Evolutionary conservation across 192 early-diverging fungal species (phyloP), one percentile per base, ranked within the genome.

Genomic region (Mortierella claussenii): DNA sequence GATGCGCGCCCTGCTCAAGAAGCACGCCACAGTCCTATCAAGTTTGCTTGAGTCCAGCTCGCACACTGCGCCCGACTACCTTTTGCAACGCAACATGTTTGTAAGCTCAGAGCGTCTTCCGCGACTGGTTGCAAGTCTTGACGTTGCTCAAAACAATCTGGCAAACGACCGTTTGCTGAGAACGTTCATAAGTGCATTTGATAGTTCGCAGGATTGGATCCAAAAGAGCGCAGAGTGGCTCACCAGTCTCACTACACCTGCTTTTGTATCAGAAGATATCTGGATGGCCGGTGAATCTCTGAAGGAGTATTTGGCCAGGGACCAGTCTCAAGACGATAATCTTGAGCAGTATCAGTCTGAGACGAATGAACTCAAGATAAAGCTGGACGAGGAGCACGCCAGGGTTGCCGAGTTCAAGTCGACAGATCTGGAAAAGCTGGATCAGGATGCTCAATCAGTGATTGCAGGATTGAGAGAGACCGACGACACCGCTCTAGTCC

Each of bases 201-300:
- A 44, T 0, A 23, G 61, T 18, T 58, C 64, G 2, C 47, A 66
- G 20, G 58, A 52, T 12, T 43, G 51, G 52, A 50, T 76, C 17
- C 58, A 48, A 12, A 76, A 62, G 45, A 66, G 51, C 20, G 31
- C 58, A 17, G 64, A 76, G 36, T 56, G 51, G 53, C 73, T 76
- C 21, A 36, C 59, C 20, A 55, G 50, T 27, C 57, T 67, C 10
- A 26, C 21, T n/a, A 20, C 40, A 10, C 73, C 73, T 2, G 43
- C 31, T 2, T 76, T 56, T 61, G 73, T 76, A 10, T 57, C 65
- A 24, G 65, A 61, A 36, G 73, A 76, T 55, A 40, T 76, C 15
- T 76, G 73, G 73, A 62, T 10, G 1, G 46, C 36, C 4, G 49
- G 50, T 11, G 61, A 76, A 13, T 44, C 23, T 2, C 33, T 67